These are phyloP conservation scores for Quercus parvula DNA, from an alignment of 306 rosid species.

Conservation along the genomic window DNA sequence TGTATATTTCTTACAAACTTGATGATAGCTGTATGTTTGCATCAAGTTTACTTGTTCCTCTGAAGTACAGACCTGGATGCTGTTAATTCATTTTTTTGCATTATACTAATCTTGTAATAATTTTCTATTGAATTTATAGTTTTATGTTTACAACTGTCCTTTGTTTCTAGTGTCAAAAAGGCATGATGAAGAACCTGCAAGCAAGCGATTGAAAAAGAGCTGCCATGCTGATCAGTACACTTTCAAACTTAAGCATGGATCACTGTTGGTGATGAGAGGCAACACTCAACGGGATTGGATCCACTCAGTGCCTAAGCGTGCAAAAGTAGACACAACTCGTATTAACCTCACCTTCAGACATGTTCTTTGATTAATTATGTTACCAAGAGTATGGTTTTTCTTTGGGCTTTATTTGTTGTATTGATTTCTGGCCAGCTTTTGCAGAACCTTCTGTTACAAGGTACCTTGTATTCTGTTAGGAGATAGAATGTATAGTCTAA, in stretches of 20 bases:
- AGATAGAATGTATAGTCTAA: conserved; percentile 6
- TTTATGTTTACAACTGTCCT: conserved; percentile 11
- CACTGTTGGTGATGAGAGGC: conserved; percentile 87
- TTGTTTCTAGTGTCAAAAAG: conserved; percentile 30
- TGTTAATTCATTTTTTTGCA: background rate
- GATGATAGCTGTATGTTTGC: background rate
- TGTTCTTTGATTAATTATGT: conserved; percentile 34
- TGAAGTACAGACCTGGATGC: background rate
- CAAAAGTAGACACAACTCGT: conserved; percentile 69
- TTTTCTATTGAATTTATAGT: background rate
- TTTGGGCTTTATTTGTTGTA: background rate
- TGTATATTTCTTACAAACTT: background rate
- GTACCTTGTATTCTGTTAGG: background rate
- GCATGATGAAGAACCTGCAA: conserved; percentile 45
- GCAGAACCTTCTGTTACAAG: background rate
- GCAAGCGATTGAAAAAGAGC: conserved; percentile 64
- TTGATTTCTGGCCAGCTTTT: background rate
- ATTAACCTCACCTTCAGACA: conserved; percentile 92
- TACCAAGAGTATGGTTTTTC: background rate
- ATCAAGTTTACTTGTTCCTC: background rate
- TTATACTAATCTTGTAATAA: background rate
- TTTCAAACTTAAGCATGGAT: conserved; percentile 78
- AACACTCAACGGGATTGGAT: conserved; percentile 93
- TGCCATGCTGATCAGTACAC: conserved; percentile 48
- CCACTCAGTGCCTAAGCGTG: conserved; percentile 85